Evolutionary conservation across 768 basidiomycete species (phyloP).

Genomic region (Auricularia sp.): DNA sequence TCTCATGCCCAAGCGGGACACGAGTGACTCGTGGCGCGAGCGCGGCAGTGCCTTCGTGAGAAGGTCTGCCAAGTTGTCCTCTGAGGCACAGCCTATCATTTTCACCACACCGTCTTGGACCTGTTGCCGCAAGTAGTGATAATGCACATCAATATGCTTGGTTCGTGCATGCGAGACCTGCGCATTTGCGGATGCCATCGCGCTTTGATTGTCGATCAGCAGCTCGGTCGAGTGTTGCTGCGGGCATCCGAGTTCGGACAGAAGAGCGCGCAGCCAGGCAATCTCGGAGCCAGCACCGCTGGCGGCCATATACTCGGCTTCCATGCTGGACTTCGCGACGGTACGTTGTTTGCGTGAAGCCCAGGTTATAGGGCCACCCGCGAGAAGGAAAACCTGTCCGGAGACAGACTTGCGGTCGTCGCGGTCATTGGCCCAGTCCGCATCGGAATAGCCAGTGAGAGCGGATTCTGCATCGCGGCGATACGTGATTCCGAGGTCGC

Average conservation of each 20-base stretch:
- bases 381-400: slow-evolving; percentile 14
- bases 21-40: neutral
- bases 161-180: slow-evolving; percentile 25
- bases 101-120: no score
- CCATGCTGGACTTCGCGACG: slow-evolving; percentile 8
- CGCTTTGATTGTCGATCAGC: slow-evolving; percentile 28
- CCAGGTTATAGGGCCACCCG: slow-evolving; percentile 15
- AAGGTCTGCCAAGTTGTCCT: slow-evolving; percentile 29
- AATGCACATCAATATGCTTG: slow-evolving; percentile 35
- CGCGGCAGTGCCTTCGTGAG: slow-evolving; percentile 31
- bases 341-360: neutral
- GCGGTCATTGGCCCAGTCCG: slow-evolving; percentile 21
- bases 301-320: slow-evolving; percentile 15
- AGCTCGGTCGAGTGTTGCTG: slow-evolving; percentile 2
- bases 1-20: neutral
- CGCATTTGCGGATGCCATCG: slow-evolving; percentile 27
- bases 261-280: slow-evolving; percentile 7
- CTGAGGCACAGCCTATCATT: slow-evolving; percentile 20
- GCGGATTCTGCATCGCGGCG: neutral
- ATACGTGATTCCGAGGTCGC: neutral
- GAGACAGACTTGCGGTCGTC: slow-evolving; percentile 14
- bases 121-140: slow-evolving; percentile 28
- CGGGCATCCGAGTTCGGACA: slow-evolving; percentile 16
- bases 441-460: slow-evolving; percentile 12
- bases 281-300: slow-evolving; percentile 11